Evolutionary conservation across 202 grass and related monocot genomes (phyloP).

Genomic region (Panicum virgatum): DNA sequence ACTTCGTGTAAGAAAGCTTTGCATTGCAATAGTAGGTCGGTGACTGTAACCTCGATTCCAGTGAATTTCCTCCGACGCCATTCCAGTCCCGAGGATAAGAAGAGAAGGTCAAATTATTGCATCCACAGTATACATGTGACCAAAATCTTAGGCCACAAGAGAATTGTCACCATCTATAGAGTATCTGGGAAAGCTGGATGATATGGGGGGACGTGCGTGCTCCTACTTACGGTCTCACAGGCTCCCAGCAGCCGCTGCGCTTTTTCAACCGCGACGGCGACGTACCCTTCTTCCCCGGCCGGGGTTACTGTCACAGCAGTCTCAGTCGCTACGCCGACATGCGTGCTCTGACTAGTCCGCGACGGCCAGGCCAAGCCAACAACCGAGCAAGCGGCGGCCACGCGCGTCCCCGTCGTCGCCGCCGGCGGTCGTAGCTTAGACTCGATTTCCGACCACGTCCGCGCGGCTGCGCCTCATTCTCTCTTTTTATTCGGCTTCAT

Average conservation of each 20-base stretch:
- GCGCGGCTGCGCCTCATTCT: no score
- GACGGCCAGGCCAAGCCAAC: not conserved
- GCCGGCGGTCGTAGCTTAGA: constrained; percentile 9
- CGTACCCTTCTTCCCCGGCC: not conserved
- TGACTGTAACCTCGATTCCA: not conserved
- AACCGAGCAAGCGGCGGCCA: not conserved
- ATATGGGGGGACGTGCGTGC: not conserved
- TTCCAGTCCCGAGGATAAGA: not conserved
- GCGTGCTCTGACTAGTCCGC: constrained; percentile 13
- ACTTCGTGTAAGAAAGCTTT: not conserved
- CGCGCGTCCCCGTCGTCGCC: not conserved
- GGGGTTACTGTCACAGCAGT: not conserved
- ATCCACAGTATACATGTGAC: not conserved
- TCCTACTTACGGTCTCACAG: constrained; percentile 15
- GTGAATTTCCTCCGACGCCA: not conserved
- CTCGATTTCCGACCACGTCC: no score
- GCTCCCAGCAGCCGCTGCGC: not conserved
- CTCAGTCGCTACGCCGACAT: not conserved
- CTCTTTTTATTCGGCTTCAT: no score
- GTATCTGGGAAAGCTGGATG: constrained; percentile 2
- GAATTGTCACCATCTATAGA: no score
- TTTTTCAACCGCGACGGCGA: constrained; percentile 40
- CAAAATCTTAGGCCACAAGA: not conserved
- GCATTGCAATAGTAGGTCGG: not conserved
- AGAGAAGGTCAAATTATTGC: not conserved